Base-by-base conservation (phyloP, 2,329 filamentous ascomycete genomes). In the Verticillium albo-atrum region DNA sequence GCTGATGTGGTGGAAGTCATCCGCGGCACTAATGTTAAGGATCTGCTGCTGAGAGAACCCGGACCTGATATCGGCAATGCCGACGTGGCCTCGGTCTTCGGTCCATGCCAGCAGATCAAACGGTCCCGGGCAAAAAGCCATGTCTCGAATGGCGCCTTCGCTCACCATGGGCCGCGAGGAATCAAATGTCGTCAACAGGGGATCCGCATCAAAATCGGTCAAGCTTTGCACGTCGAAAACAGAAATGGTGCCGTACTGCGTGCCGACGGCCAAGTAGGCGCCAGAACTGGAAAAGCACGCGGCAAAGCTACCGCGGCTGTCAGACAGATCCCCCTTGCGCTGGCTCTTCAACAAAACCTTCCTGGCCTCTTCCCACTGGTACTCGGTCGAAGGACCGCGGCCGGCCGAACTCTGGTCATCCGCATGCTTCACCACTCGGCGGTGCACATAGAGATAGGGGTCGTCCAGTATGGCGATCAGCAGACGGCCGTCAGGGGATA, bases 71-170 rank as follows among this genome's bases (percentile, higher is more conserved):
- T 95, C 91, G 5, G 89, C 89, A 42, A 94, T 79, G 37, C 89
- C 91, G 17, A 93, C 80, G 59, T 87, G 82, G 3, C 89, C 90
- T 63, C 90, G 88, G 67, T 97, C 91, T 73, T 99, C 95, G 9
- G 92, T 91, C 93, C 95, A 98, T 6, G 96, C 90, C 47, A 99
- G 78, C 20, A 99, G 83, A 70, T 97, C 94, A 79, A 89, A 94
- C 0, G 93, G 91, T 1, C 90, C 90, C 1, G 94, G 93, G 4
- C 91, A 92, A 71, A 99, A 99, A 1, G 89, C 83, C 90, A 98
- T 96, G 62, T 92, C 91, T 62, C 95, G 85, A 57, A 98, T 87
- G 32, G 94, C 92, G 51, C 94, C 94, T 23, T 84, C 81, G 25
- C 85, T 82, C n/a, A 79, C 82, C 61, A 84, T 82, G 0, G 91